Percentiles rank a stretch among this genome's conserved stretches.
These are phyloP conservation scores for Termitomyces sp. DNA, from an alignment of 768 basidiomycete genomes.

Conservation along the genomic window DNA sequence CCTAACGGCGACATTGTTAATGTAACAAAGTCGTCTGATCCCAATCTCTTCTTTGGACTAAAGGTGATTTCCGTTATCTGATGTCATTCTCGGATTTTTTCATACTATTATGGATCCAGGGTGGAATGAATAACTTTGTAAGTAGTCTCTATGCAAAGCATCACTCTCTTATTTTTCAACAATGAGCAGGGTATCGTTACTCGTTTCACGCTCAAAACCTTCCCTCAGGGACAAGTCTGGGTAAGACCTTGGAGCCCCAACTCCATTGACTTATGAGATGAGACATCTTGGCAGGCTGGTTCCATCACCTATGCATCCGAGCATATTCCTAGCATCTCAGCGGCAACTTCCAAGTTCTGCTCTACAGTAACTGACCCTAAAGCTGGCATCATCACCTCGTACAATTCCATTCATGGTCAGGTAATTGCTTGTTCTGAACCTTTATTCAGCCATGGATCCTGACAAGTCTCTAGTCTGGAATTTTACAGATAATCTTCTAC, in stretches of 20 bases:
- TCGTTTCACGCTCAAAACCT: conserved; percentile 45
- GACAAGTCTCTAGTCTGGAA: conserved; percentile 5
- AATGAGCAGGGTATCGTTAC: conserved; percentile 51
- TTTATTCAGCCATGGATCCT: neutral
- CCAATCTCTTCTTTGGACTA: conserved; percentile 37
- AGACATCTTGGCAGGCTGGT: conserved; percentile 37
- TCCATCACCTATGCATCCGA: conserved; percentile 27
- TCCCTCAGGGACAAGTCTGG: conserved; percentile 56
- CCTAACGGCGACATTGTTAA: conserved; percentile 42
- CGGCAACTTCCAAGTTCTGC: conserved; percentile 36
- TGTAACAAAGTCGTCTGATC: conserved; percentile 27
- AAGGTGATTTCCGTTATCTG: conserved; percentile 20
- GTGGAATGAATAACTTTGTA: conserved; percentile 59
- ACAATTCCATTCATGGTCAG: conserved; percentile 28
- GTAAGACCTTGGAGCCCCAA: conserved; percentile 26
- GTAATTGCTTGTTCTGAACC: conserved; percentile 20
- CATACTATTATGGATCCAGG: conserved; percentile 27
- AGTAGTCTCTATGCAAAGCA: neutral
- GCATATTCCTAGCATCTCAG: conserved; percentile 19
- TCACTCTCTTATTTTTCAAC: neutral
- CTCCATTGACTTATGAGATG: neutral
- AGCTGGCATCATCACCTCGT: conserved; percentile 43
- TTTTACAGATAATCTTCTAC: conserved; percentile 47
- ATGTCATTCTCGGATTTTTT: neutral
- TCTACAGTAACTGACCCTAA: conserved; percentile 43